phyloP scores from a whole-genome alignment of 768 basidiomycete species.

The Suillus alpinus region DNA sequence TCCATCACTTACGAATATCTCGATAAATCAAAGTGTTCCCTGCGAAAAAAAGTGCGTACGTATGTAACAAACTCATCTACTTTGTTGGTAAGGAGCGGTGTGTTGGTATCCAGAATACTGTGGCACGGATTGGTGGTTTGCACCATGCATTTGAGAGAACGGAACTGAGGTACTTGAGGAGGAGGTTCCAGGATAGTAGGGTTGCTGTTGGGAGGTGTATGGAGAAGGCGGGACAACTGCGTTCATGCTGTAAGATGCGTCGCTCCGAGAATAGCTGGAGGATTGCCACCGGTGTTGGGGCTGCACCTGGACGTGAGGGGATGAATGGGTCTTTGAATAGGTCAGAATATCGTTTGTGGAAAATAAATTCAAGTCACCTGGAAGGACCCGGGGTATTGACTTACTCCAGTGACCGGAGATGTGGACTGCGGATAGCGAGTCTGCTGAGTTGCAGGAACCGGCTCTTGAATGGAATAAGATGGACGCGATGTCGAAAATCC shows the following conservation, averaged over 20 bases:
- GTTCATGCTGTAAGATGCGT: slow-evolving; percentile 17
- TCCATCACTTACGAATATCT: slow-evolving; percentile 4
- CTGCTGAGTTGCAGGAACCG: slow-evolving; percentile 12
- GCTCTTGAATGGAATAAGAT: slow-evolving; percentile 24
- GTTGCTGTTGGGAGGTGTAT: slow-evolving; percentile 20
- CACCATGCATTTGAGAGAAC: slow-evolving; percentile 28
- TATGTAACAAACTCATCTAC: slow-evolving; percentile 13
- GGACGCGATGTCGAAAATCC: slow-evolving; percentile 34
- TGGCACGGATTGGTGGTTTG: slow-evolving; percentile 14
- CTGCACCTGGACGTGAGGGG: slow-evolving; percentile 21
- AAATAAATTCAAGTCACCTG: slow-evolving; percentile 16
- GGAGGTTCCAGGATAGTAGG: slow-evolving; percentile 25
- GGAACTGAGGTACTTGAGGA: slow-evolving; percentile 11
- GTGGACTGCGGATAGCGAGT: slow-evolving; percentile 16
- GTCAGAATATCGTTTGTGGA: slow-evolving; percentile 4
- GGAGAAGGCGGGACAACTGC: slow-evolving; percentile 10
- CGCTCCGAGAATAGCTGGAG: slow-evolving; percentile 24
- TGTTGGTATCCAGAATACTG: slow-evolving; percentile 29
- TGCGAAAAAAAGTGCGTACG: not conserved
- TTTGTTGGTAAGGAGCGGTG: slow-evolving; percentile 27
- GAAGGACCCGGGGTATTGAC: slow-evolving; percentile 23
- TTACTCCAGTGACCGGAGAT: slow-evolving; percentile 13
- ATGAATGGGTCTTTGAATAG: slow-evolving; percentile 11
- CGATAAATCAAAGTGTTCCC: slow-evolving; percentile 1
- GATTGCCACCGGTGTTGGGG: slow-evolving; percentile 14